Base-by-base conservation (phyloP, 495 filamentous ascomycete genomes). In the Terfezia claveryi region DNA sequence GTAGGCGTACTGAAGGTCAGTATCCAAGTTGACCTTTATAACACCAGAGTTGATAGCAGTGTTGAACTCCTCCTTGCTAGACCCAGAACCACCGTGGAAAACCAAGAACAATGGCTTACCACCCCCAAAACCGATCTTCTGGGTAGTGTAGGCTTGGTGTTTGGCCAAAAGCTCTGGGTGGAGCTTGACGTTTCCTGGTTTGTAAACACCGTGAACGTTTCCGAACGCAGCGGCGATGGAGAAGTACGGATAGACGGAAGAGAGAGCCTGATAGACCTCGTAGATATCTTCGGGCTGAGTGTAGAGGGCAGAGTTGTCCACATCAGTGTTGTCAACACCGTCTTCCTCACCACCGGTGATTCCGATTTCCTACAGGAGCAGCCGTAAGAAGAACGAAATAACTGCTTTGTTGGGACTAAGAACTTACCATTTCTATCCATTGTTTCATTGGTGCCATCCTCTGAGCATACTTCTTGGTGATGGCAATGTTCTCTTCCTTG, bases 181-280 rank as follows among this genome's bases (percentile, higher is more conserved):
- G 44, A 96, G 81, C 68, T 81, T 81, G 68, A 96, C 91, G 69
- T 98, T 98, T 59, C 92, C 91, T 55, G 92, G 92, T 73, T 93
- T 89, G 78, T 99, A 96, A 58, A 99, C 91, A 69, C 91, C 91
- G 76, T 99, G 92, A 36, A 96, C 89, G 69, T 99, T 99, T 64
- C 89, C 91, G 74, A 95, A 96, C 61, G 85, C 91, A 67, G 91
- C 91, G 63, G 92, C 92, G 67, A 96, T 95, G 64, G 83, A 87
- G 79, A 95, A 98, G 76, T 91, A 91, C 56, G 82, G 83, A 61
- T 80, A 86, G 74, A 96, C 82, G 54, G 82, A 70, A 56, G 75
- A 69, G 54, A 95, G 78, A 54, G 81, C 78, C 65, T 85, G 76
- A 72, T 91, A 83, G 72, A 95, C 92, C 61, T 80, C 74, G 66